phyloP scores from a whole-genome alignment of 257 asterid species.

The Phtheirospermum japonicum region DNA sequence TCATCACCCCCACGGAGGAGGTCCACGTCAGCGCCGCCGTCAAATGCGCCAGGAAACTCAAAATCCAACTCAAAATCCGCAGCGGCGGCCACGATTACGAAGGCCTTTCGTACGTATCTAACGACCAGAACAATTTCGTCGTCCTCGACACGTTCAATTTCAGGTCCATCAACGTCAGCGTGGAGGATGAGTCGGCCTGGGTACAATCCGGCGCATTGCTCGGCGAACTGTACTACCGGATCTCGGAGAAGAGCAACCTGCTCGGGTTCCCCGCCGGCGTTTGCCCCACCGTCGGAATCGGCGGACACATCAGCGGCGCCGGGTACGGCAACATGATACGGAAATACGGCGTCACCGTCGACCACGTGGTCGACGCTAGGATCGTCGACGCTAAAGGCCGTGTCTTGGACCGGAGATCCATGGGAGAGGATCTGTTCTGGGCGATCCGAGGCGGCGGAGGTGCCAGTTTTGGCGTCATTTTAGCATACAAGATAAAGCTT shows the following conservation, averaged over 20 bases:
- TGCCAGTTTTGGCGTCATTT: slow-evolving; percentile 35
- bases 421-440: slow-evolving; percentile 21
- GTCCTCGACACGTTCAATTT: slow-evolving; percentile 46
- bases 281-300: slow-evolving; percentile 46
- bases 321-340: slow-evolving; percentile 38
- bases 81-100: slow-evolving; percentile 11
- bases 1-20: slow-evolving; percentile 28
- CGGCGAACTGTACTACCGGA: slow-evolving; percentile 40
- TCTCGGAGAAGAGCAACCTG: slow-evolving; percentile 33
- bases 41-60: slow-evolving; percentile 21
- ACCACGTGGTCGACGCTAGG: slow-evolving; percentile 42
- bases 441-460: slow-evolving; percentile 41
- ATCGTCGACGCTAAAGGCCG: slow-evolving; percentile 41
- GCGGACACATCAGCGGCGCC: slow-evolving; percentile 43
- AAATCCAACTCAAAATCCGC: slow-evolving; percentile 29
- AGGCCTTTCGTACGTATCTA: slow-evolving; percentile 38
- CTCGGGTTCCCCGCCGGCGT: slow-evolving; percentile 43
- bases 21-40: slow-evolving; percentile 30
- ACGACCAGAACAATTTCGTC: slow-evolving; percentile 13
- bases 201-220: slow-evolving; percentile 40
- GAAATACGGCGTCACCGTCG: slow-evolving; percentile 34
- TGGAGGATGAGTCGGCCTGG: slow-evolving; percentile 33
- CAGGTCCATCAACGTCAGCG: slow-evolving; percentile 26
- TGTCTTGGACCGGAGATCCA: slow-evolving; percentile 31
- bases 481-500: slow-evolving; percentile 31